Percentiles rank a stretch among this genome's conserved stretches.
These are phyloP conservation scores for Haematococcus lacustris DNA, from an alignment of 139 green algal species.

Conservation along the genomic window DNA sequence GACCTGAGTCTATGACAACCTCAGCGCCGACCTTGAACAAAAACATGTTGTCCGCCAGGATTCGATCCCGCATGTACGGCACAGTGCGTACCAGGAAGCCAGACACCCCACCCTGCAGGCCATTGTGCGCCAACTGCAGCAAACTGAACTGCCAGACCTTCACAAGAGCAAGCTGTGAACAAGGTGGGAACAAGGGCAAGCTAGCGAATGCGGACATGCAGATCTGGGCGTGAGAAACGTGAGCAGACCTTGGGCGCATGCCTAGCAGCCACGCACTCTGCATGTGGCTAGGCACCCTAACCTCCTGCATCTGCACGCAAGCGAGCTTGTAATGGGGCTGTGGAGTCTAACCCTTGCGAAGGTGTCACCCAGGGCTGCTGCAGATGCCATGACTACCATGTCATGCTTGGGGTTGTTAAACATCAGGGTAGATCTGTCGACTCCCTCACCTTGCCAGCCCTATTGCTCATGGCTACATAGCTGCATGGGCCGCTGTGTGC, in stretches of 20 bases:
- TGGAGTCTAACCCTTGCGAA: too few species aligned
- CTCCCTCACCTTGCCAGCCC: too few species aligned
- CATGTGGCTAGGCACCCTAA: background rate
- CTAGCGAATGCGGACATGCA: background rate
- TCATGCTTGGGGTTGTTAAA: too few species aligned
- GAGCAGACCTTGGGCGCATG: background rate
- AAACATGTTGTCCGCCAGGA: constrained; percentile 77
- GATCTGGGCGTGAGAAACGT: background rate
- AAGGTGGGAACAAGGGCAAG: background rate
- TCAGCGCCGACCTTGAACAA: constrained; percentile 86
- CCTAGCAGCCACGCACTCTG: background rate
- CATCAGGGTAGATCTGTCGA: too few species aligned
- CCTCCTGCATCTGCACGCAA: too few species aligned
- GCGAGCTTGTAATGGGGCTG: too few species aligned
- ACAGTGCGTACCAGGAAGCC: constrained; percentile 46
- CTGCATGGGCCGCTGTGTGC: too few species aligned
- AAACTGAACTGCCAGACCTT: too few species aligned
- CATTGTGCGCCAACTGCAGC: background rate
- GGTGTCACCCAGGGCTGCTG: too few species aligned
- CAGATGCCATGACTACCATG: too few species aligned
- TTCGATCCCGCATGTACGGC: constrained; percentile 71
- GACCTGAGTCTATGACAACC: constrained; percentile 84
- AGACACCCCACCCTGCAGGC: constrained; percentile 29
- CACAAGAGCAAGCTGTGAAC: too few species aligned
- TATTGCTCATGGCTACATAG: too few species aligned